These are phyloP conservation scores for Penicillium tannophilum DNA, from an alignment of 495 filamentous ascomycete genomes.

Conservation along the genomic window DNA sequence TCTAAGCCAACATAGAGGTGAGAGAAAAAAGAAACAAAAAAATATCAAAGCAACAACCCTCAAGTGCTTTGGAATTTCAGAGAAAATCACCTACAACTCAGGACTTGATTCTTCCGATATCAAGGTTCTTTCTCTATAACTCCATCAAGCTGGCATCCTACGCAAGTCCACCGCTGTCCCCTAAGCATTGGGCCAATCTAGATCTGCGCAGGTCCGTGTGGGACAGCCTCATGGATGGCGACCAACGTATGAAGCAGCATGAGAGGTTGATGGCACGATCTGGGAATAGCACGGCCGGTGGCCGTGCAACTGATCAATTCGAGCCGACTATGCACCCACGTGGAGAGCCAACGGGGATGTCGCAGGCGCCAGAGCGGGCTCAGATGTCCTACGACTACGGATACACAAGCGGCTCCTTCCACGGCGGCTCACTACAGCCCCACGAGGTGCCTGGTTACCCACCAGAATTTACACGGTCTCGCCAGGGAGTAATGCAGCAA, in stretches of 20 bases:
- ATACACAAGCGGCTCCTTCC: slow-evolving; percentile 46
- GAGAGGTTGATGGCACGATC: slow-evolving; percentile 45
- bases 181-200: slow-evolving; percentile 55
- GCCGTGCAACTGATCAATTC: slow-evolving; percentile 37
- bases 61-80: too few relatives aligned
- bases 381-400: slow-evolving; percentile 45
- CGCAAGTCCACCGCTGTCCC: slow-evolving; percentile 59
- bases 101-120: background rate
- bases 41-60: background rate
- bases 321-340: slow-evolving; percentile 41
- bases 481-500: slow-evolving; percentile 4
- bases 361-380: slow-evolving; percentile 36
- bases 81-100: background rate
- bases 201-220: slow-evolving; percentile 46
- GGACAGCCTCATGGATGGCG: slow-evolving; percentile 67
- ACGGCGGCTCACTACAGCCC: slow-evolving; percentile 42
- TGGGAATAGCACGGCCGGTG: slow-evolving; percentile 24
- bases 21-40: background rate
- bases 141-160: slow-evolving; percentile 61
- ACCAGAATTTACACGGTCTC: slow-evolving; percentile 37
- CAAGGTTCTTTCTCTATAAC: background rate
- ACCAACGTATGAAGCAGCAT: slow-evolving; percentile 68
- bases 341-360: slow-evolving; percentile 38
- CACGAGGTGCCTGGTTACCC: slow-evolving; percentile 49
- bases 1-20: background rate